Evolutionary conservation across 2,329 filamentous ascomycete species (phyloP), one percentile per base, ranked within the genome.

Genomic region (Trichoderma harzianum): DNA sequence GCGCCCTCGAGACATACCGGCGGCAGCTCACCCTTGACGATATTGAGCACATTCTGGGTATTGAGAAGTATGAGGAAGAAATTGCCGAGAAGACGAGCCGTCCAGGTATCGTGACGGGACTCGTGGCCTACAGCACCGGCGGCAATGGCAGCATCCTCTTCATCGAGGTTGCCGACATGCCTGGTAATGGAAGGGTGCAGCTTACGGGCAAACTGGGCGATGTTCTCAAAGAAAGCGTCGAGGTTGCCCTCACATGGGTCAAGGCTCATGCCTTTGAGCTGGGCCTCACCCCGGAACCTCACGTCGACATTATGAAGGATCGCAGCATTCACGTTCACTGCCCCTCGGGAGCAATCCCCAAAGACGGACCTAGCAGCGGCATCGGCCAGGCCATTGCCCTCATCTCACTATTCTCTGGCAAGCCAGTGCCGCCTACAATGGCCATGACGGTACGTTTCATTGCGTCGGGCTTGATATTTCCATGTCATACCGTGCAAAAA

Each of bases 111-210:
- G 95, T 99, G 47, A 99, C 96, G 0, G 96, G 96, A 16, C 90
- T 99, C 36, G 96, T 99, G 18, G 96, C 96, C 10, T 99, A 98
- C 84, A 94, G 92, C 78, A 92, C 92, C 5, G 95, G 96, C 64
- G 94, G 94, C 62, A 95, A 98, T 80, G 96, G 96, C 74, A 95
- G 93, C 79, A 99, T 99, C 78, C 87, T 99, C 70, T 99, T 99
- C 85, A 99, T 99, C 77, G 96, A 99, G 83, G 94, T 98, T 58
- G 94, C 95, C 12, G 95, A 97, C 79, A 98, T 98, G 94, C 96
- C 96, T 0, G 96, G 96, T 57, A 91, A 89, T 71, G 96, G 96
- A 39, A 91, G 92, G 68, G 94, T 99, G 43, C 96, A 98, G 83
- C 90, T 99, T 30, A 99, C 96, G 1, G 96, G 96, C 73, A 98